Base-by-base conservation (phyloP, 1,139 yeast species). In the Protomyces pachydermus region DNA sequence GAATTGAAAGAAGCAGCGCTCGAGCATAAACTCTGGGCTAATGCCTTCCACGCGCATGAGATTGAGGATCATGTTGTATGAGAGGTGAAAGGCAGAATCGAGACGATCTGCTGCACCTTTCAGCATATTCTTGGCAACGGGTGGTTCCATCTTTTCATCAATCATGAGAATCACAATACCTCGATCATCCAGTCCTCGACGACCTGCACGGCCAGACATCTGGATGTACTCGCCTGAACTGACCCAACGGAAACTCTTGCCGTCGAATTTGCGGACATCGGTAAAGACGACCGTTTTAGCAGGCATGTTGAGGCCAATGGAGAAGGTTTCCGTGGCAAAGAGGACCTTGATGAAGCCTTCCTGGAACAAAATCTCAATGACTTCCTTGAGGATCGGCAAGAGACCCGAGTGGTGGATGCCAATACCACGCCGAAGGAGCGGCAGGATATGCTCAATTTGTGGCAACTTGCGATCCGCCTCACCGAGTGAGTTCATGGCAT, bases 171-270 rank as follows among this genome's bases (percentile, higher is more conserved):
- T 93, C 64, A 95, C 98, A 74, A 93, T 91, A 78, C 99, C 99
- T 74, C 98, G 86, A 74, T 93, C 97, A 81, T 95, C 99, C 69
- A 95, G 82, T 72, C 99, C 98, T 82, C 99, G 88, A 81, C 99
- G 91, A 72, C 99, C 99, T 18, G 99, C 99, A 78, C 99, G 86
- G 68, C 99, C 99, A 52, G 97, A 89, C 99, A 93, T 93, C 78
- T 95, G 99, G 71, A 93, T 95, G 76, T 93, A 95, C 77, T 95
- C 99, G 78, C 98, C 99, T 66, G 98, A 98, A 65, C 97, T 89
- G 50, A 95, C 97, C 98, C 98, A 93, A 76, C 99, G 85, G 79
- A 91, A 91, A 32, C 93, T 95, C 67, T 84, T 85, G 71, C 98
- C 98, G 76, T 95, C 99, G 96, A 97, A 93, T 75, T 95, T 95